Conservation (phyloP, 2,329 filamentous ascomycete species). For the Trichoderma sp. region DNA sequence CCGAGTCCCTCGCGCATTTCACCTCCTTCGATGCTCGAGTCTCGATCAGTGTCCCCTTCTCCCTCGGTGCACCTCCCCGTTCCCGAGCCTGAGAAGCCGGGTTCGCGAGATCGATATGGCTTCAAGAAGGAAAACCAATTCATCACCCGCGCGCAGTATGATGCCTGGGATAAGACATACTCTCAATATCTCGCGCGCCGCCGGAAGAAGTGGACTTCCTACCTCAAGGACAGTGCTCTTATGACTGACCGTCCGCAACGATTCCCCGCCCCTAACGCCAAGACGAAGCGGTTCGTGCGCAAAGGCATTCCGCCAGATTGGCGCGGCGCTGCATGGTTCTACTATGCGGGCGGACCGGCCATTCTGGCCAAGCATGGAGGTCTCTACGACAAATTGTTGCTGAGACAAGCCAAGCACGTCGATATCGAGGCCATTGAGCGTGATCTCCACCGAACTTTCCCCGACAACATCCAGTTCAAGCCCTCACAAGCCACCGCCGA, state of each 20-base stretch:
- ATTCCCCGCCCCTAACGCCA: conserved; percentile 77
- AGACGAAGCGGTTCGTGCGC: conserved; percentile 84
- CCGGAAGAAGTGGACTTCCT: conserved; percentile 74
- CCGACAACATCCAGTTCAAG: conserved; percentile 89
- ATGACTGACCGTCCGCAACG: conserved; percentile 67
- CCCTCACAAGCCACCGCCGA: conserved; percentile 41
- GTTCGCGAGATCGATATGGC: conserved; percentile 75
- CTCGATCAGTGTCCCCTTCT: conserved; percentile 19
- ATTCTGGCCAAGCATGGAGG: conserved; percentile 73
- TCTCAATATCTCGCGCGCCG: conserved; percentile 71
- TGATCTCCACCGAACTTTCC: conserved; percentile 89
- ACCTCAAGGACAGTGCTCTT: conserved; percentile 74
- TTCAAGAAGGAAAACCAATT: conserved; percentile 87
- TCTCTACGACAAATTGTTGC: conserved; percentile 69
- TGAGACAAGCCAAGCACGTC: conserved; percentile 61
- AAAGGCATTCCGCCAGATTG: conserved; percentile 94
- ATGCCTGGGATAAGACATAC: conserved; percentile 76
- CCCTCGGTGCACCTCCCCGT: conserved; percentile 23
- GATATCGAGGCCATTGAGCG: conserved; percentile 91
- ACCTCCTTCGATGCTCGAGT: conserved; percentile 14
- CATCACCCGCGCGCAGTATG: conserved; percentile 70
- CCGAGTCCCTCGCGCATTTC: conserved; percentile 11
- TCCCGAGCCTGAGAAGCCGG: conserved; percentile 46
- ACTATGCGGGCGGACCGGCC: conserved; percentile 83
- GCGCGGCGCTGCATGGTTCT: conserved; percentile 96